Evolutionary conservation across 2,329 filamentous ascomycete genomes (phyloP), one percentile per base, ranked within the genome.

Genomic region (Xenosphaeropsis pyriputrescens): DNA sequence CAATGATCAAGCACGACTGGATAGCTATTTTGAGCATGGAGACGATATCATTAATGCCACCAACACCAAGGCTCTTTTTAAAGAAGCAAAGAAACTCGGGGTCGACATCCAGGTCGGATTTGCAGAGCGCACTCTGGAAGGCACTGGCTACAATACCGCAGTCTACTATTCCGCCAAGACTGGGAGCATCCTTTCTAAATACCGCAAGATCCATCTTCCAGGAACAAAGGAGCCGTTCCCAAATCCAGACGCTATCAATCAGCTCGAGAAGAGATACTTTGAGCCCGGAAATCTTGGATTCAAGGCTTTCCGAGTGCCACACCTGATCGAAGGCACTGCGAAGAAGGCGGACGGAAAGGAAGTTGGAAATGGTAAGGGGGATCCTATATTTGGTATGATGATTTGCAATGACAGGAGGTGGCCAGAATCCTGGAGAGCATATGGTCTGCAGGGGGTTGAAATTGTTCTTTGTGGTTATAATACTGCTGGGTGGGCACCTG

Each of bases 201-300:
- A 72, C 47, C 59, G 68, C 41, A 73, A 73, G 49, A 57, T 72
- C 2, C 69, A 72, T 45, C 54, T 72, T 3, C 69, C 69, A 0
- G 69, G 69, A 0, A 64, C 63, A 2, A 55, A 59, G n/a, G 66
- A 70, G 47, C 67, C 68, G 9, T 62, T 67, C 22, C 54, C 59
- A 3, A 59, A 65, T 31, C 62, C 65, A 4, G 54, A 60, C 4
- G 64, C 63, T 2, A 61, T 63, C 4, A 67, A 71, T 45, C 68
- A 72, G 51, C 59, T 72, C 4, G 69, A 72, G 49, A 72, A 72
- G 51, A 53, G 64, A 26, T 72, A 71, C 47, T 72, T 72, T 48
- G 55, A 56, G 18, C 64, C 67, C 0, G 68, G 68, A 2, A 52
- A 72, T 39, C 52, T 71, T 3, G 68, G 68, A 0, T 72, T 71